Evolutionary conservation across 176 grass and related monocot genomes (phyloP).

Genomic region (Aegilops longissima): DNA sequence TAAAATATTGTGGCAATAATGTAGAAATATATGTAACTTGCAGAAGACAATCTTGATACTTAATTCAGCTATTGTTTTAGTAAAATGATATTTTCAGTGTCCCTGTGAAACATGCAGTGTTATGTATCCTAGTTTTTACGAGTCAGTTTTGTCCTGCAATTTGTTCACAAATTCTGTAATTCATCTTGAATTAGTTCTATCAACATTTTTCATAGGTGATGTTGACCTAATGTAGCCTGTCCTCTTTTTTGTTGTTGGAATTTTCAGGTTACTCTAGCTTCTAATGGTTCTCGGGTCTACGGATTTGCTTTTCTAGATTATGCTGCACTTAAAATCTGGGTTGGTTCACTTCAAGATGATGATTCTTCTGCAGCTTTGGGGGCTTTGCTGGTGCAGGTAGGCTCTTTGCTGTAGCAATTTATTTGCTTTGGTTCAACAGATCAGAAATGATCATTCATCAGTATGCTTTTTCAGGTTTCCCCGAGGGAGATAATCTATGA

Average conservation of each 20-base stretch:
- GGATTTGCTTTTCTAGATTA: constrained; percentile 97
- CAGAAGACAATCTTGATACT: constrained; percentile 12
- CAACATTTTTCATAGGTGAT: constrained; percentile 20
- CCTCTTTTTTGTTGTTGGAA: constrained; percentile 2
- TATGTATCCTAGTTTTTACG: neutral
- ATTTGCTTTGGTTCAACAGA: constrained; percentile 15
- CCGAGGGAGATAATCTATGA: constrained; percentile 90
- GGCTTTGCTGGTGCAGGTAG: constrained; percentile 91
- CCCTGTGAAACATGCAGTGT: neutral
- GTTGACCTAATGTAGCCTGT: constrained; percentile 2
- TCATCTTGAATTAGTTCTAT: neutral
- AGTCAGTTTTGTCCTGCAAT: neutral
- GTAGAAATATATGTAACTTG: neutral
- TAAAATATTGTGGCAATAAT: neutral
- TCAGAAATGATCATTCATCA: constrained; percentile 26
- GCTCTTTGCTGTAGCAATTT: constrained; percentile 14
- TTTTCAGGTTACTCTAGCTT: constrained; percentile 37
- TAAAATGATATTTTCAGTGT: constrained; percentile 3
- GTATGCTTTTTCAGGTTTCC: constrained; percentile 64
- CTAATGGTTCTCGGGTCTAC: constrained; percentile 49
- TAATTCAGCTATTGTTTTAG: neutral
- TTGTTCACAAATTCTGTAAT: constrained; percentile 2
- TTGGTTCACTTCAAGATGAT: constrained; percentile 80
- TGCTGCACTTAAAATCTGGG: constrained; percentile 83
- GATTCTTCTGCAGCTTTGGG: constrained; percentile 82